A percentile compares a stretch with the other conserved stretches of the same genome.
Conservation (phyloP, 2,329 filamentous ascomycete species). For the Onygenales sp. region DNA sequence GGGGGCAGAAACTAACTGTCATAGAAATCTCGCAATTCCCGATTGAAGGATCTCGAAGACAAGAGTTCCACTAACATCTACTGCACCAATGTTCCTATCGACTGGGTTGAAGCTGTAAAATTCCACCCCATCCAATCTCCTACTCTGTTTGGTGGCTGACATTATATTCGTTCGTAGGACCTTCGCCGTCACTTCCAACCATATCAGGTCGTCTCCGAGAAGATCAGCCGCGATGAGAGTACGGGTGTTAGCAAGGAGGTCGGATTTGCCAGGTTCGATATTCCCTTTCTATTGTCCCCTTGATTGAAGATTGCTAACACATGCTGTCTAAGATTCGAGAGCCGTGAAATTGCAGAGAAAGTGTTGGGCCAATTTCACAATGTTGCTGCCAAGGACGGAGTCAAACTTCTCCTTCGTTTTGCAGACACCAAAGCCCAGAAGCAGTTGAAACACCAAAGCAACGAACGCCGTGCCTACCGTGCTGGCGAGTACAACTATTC, state of each 20-base stretch:
- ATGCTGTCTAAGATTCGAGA: constrained; percentile 61
- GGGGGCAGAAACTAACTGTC: constrained; percentile 17
- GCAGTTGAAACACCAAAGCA: constrained; percentile 89
- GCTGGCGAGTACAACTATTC: constrained; percentile 81
- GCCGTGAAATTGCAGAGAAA: constrained; percentile 78
- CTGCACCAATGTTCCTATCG: constrained; percentile 90
- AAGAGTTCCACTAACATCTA: constrained; percentile 89
- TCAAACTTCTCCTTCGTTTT: constrained; percentile 88
- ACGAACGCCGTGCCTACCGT: constrained; percentile 88
- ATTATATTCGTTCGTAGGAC: constrained; percentile 43
- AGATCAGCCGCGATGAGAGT: constrained; percentile 84
- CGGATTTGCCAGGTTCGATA: constrained; percentile 78
- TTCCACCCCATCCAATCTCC: constrained; percentile 10
- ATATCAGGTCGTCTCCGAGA: constrained; percentile 71
- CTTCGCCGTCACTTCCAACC: constrained; percentile 55
- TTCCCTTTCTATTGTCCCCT: constrained; percentile 3
- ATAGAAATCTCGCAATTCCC: constrained; percentile 94
- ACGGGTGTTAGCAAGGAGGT: constrained; percentile 87
- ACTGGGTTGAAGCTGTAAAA: constrained; percentile 77
- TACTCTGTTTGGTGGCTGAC: neutral
- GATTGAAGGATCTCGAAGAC: constrained; percentile 92
- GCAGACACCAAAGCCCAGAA: constrained; percentile 96
- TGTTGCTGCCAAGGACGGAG: constrained; percentile 63
- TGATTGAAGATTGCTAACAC: constrained; percentile 8
- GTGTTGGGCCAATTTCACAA: constrained; percentile 85